Conservation (phyloP, 1,139 yeast species). For the Candida gigantensis region DNA sequence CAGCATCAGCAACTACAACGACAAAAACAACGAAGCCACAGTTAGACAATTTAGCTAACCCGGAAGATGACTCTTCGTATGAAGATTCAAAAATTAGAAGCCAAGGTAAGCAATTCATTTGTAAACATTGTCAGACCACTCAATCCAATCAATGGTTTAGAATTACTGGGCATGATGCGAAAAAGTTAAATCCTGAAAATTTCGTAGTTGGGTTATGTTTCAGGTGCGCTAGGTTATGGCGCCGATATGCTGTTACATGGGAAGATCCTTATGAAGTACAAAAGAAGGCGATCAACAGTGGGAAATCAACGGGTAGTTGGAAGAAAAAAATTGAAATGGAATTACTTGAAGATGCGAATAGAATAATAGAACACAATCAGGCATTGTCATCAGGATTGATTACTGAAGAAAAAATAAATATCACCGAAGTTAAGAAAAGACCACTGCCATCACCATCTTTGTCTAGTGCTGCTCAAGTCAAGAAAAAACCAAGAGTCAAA, state of each 20-base stretch:
- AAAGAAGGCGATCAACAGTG: slow-evolving; percentile 37
- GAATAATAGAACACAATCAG: slow-evolving; percentile 52
- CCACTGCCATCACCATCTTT: slow-evolving; percentile 2
- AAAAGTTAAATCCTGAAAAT: slow-evolving; percentile 26
- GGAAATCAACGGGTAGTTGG: slow-evolving; percentile 44
- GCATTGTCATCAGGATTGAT: slow-evolving; percentile 17
- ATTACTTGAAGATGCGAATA: slow-evolving; percentile 62
- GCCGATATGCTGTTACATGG: slow-evolving; percentile 90
- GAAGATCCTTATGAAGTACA: slow-evolving; percentile 73
- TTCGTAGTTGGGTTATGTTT: slow-evolving; percentile 63
- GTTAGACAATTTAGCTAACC: slow-evolving; percentile 52
- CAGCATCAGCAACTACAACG: no score
- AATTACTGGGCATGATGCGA: slow-evolving; percentile 61
- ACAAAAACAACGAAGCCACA: slow-evolving; percentile 17
- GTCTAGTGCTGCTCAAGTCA: not conserved
- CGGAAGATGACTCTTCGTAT: slow-evolving; percentile 72
- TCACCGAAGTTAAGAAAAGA: slow-evolving; percentile 3
- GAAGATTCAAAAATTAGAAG: slow-evolving; percentile 49
- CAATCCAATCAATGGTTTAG: slow-evolving; percentile 67
- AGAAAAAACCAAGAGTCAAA: slow-evolving; percentile 1
- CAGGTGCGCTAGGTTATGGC: slow-evolving; percentile 89
- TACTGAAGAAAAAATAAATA: slow-evolving; percentile 13
- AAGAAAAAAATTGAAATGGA: slow-evolving; percentile 71
- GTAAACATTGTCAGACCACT: slow-evolving; percentile 64
- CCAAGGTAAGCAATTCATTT: slow-evolving; percentile 43